Evolutionary conservation across 164 flowering plant genomes (phyloP).

Genomic region (Cinnamomum chago): DNA sequence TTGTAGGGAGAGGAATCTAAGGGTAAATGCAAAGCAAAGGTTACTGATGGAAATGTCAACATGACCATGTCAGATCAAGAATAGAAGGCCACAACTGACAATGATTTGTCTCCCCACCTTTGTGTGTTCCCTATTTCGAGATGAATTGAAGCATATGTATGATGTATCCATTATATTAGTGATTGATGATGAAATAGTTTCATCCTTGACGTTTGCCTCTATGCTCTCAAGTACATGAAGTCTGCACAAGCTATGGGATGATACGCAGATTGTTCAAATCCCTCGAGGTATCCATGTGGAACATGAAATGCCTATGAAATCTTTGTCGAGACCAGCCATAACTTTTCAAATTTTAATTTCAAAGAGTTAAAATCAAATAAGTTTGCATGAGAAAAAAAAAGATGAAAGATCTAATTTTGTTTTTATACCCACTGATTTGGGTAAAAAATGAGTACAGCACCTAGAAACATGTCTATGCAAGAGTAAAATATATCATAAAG

Average conservation of each 20-base stretch:
- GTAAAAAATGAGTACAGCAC: neutral
- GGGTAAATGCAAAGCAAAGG: too few species aligned
- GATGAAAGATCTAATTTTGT: neutral
- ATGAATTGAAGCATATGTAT: neutral
- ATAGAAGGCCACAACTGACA: too few species aligned
- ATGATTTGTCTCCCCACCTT: too few species aligned
- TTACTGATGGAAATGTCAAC: too few species aligned
- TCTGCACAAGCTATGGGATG: neutral
- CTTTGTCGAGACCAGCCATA: neutral
- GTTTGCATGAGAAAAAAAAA: too few species aligned
- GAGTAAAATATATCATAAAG: too few species aligned
- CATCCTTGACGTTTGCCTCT: neutral
- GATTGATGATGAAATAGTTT: neutral
- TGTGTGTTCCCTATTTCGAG: neutral
- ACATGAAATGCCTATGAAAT: neutral
- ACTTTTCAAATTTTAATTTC: too few species aligned
- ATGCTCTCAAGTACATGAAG: neutral
- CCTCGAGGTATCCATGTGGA: neutral
- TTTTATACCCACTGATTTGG: neutral
- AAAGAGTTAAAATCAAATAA: too few species aligned
- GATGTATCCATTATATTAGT: neutral
- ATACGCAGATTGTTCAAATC: neutral
- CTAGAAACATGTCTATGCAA: too few species aligned
- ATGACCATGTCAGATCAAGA: too few species aligned
- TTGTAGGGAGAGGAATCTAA: too few species aligned